These are phyloP conservation scores for Starmerella tilneyi DNA, from an alignment of 805 yeast genomes.

Conservation along the genomic window DNA sequence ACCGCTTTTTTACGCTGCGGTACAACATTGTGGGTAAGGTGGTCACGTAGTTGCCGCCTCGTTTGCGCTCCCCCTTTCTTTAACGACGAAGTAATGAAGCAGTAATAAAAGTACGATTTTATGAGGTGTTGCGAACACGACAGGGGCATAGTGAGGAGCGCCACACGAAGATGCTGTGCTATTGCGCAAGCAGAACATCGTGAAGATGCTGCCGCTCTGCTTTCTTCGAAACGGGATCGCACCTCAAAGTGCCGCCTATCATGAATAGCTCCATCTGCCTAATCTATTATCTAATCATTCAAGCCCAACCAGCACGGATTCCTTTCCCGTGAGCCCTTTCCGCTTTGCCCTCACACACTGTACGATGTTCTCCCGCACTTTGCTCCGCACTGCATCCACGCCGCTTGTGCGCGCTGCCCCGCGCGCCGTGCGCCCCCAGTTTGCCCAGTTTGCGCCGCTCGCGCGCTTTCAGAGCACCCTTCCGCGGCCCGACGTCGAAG, in stretches of 20 bases:
- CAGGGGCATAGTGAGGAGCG: too few species aligned
- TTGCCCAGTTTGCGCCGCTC: conserved; percentile 19
- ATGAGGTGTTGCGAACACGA: too few species aligned
- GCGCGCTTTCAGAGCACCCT: conserved; percentile 33
- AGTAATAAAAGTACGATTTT: too few species aligned
- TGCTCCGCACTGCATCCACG: conserved; percentile 20
- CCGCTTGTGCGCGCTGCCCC: conserved; percentile 17
- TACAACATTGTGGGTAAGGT: conserved; percentile 39
- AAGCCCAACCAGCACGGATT: conserved; percentile 3
- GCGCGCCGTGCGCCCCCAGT: conserved; percentile 12
- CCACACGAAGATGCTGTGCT: too few species aligned
- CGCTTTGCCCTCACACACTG: background rate
- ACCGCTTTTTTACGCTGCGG: conserved; percentile 47
- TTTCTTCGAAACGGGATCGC: too few species aligned
- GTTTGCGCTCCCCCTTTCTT: background rate
- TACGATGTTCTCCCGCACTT: conserved; percentile 19
- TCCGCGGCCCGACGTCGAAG: conserved; percentile 67
- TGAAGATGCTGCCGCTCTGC: too few species aligned
- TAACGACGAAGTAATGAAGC: conserved; percentile 5
- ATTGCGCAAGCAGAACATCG: too few species aligned
- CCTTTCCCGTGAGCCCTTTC: background rate
- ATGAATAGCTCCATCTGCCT: too few species aligned
- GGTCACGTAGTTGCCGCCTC: background rate
- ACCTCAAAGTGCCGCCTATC: too few species aligned
- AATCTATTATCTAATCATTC: too few species aligned